Conservation (phyloP, 345 rosid species). For the Lepidium aucheri region DNA sequence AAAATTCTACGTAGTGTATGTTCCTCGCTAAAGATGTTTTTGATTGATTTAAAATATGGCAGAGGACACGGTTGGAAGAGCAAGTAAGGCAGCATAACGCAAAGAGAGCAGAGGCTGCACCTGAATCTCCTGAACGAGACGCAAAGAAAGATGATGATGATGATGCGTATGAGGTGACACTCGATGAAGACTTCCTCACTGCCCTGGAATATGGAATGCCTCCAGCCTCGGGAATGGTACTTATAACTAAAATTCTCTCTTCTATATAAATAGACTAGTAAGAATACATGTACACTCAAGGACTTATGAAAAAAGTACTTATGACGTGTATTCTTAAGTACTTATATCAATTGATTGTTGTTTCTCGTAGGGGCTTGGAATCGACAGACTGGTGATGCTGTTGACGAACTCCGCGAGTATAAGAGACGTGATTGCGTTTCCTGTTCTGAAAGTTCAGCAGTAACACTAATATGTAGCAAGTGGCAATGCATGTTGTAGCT, state of each 20-base stretch:
- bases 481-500: too few relatives aligned
- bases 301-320: too few relatives aligned
- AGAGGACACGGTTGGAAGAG: conserved; percentile 90
- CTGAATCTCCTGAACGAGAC: conserved; percentile 24
- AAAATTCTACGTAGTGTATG: not conserved
- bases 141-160: conserved; percentile 50
- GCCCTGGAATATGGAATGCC: conserved; percentile 98
- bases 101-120: conserved; percentile 48
- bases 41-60: conserved; percentile 11
- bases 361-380: too few relatives aligned
- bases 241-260: not conserved
- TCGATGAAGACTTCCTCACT: conserved; percentile 92
- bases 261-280: not conserved
- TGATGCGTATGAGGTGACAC: conserved; percentile 70
- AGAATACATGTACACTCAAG: not conserved
- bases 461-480: too few relatives aligned
- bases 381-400: too few relatives aligned
- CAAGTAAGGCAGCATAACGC: conserved; percentile 87
- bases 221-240: conserved; percentile 98
- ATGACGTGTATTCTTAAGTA: too few relatives aligned
- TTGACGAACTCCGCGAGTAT: too few relatives aligned
- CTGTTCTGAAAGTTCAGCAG: too few relatives aligned
- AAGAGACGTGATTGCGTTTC: too few relatives aligned
- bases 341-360: too few relatives aligned
- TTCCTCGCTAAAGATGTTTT: too few relatives aligned